Base-by-base conservation (phyloP, 805 yeast genomes). In the Wickerhamiella cacticola region DNA sequence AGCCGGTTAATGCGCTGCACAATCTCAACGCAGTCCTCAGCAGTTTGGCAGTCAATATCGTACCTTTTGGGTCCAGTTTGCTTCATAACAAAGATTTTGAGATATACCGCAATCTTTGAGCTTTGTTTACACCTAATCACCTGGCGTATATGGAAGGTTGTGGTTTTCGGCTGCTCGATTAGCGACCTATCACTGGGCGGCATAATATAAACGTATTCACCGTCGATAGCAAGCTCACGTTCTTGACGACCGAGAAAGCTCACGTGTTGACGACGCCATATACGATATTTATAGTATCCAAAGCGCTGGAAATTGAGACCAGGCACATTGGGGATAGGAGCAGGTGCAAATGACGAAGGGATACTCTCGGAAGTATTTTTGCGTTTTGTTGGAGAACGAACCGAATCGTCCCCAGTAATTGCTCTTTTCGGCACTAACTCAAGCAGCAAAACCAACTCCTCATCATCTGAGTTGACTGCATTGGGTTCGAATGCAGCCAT, bases 191-290 rank as follows among this genome's bases (percentile, higher is more conserved):
- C 89, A 56, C 83, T 86, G 6, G 87, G 80, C 0, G 96, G 96
- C 57, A 85, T 76, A 43, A 89, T 75, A 57, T 88, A 89, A 12
- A 89, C 76, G 58, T 86, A 87, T 56, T 86, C 95, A n/a, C 96
- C 97, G 63, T 89, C 97, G 33, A 89, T 76, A 1, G 92, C 87
- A 26, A 89, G 68, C 0, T 87, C 76, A 56, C 92, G 76, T 56
- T 87, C 94, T 52, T 84, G 84, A 47, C 87, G 73, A 49, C 78
- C 78, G 50, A 82, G 76, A 54, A 89, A 79, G 0, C 94, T 79
- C 78, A 81, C 75, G 19, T 87, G 88, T 56, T 88, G 89, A 51
- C 92, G 76, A 57, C 96, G 72, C 83, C 86, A 84, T 0, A 89
- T 94, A 15, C 76, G 79, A 75, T 87, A 89, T 57, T 82, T 82